Percentiles rank a stretch among this genome's conserved stretches.
These are phyloP conservation scores for Pyrenochaeta sp. DNA, from an alignment of 2,329 filamentous ascomycete species.

Conservation along the genomic window DNA sequence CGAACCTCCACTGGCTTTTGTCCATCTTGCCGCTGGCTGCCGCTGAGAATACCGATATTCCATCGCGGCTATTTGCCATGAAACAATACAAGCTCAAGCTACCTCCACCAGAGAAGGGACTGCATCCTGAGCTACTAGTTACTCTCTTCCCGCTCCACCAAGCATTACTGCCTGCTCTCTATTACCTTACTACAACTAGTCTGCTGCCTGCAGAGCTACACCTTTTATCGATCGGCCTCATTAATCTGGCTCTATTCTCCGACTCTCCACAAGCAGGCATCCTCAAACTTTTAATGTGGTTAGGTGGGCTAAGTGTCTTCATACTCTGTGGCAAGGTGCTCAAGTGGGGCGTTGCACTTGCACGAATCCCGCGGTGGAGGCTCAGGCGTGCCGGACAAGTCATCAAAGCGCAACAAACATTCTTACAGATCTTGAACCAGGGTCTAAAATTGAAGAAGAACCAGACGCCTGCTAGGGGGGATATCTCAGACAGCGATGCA, in stretches of 20 bases:
- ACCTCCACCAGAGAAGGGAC: conserved; percentile 35
- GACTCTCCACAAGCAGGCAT: conserved; percentile 64
- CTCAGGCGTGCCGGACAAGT: conserved; percentile 69
- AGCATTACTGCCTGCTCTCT: conserved; percentile 74
- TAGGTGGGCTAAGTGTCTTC: conserved; percentile 77
- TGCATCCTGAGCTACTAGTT: conserved; percentile 67
- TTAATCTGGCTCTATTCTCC: conserved; percentile 82
- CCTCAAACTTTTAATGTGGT: conserved; percentile 55
- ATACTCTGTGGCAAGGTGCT: conserved; percentile 77
- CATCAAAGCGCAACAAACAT: conserved; percentile 53
- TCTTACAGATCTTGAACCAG: conserved; percentile 53
- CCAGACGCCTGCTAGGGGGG: conserved; percentile 23
- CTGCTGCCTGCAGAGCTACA: conserved; percentile 87
- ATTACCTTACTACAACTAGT: conserved; percentile 87
- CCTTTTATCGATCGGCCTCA: conserved; percentile 80
- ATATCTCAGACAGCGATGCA: conserved; percentile 54
- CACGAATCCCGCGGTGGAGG: conserved; percentile 90
- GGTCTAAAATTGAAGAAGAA: conserved; percentile 39
- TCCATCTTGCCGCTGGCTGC: conserved; percentile 73
- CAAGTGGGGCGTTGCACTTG: conserved; percentile 83
- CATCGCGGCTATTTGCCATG: conserved; percentile 42
- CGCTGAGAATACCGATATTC: conserved; percentile 55
- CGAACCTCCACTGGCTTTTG: conserved; percentile 79
- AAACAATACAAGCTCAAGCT: conserved; percentile 47
- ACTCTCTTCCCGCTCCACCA: conserved; percentile 86